phyloP scores from a whole-genome alignment of 345 rosid genomes.

The Linum tenue region DNA sequence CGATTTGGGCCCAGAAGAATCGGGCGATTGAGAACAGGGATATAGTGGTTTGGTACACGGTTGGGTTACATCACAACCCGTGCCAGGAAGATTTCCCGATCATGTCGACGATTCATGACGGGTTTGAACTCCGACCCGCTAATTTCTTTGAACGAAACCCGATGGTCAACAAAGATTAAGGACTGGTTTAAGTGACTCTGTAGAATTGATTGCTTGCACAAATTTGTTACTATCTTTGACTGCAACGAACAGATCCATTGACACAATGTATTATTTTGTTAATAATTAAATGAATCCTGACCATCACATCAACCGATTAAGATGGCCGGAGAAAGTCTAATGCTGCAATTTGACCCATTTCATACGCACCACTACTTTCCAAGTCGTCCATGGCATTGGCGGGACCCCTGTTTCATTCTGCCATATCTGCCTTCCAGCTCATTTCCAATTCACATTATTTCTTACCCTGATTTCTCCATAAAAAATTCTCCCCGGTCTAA shows the following conservation, averaged over 20 bases:
- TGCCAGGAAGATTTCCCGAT: conserved; percentile 76
- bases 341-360: no score
- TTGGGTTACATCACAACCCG: conserved; percentile 73
- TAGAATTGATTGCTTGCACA: neutral
- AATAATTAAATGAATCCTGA: no score
- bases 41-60: conserved; percentile 65
- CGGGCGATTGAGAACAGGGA: conserved; percentile 58
- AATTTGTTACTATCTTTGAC: neutral
- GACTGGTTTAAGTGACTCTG: no score
- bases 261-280: no score
- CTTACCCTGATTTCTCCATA: no score
- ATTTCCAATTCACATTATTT: no score
- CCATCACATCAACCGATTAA: no score
- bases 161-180: conserved; percentile 14
- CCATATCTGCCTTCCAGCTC: no score
- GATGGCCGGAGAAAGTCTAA: no score
- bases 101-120: conserved; percentile 52
- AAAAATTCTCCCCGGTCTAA: neutral
- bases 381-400: no score
- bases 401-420: no score
- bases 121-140: conserved; percentile 63
- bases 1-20: conserved; percentile 62
- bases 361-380: no score
- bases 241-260: neutral
- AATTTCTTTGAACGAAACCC: conserved; percentile 65